A percentile compares a stretch with the other conserved stretches of the same genome.
These are phyloP conservation scores for Salix dunnii DNA, from an alignment of 345 rosid species.

Conservation along the genomic window DNA sequence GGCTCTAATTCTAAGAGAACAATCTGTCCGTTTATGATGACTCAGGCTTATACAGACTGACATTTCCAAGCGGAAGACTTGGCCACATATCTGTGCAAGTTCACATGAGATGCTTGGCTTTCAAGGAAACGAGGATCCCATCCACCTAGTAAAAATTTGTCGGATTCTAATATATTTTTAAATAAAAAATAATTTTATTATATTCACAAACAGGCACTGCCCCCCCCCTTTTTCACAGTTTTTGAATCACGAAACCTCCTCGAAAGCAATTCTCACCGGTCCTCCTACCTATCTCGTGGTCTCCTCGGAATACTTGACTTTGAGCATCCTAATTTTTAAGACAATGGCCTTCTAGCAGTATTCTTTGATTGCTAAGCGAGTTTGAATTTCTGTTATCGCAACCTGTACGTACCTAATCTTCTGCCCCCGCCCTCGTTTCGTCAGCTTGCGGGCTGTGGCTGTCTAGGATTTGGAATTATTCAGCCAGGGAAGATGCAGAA, in stretches of 20 bases:
- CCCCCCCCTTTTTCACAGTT: neutral
- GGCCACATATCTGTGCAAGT: neutral
- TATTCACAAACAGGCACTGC: neutral
- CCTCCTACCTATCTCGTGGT: neutral
- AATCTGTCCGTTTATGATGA: neutral
- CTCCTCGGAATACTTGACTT: conserved; percentile 14
- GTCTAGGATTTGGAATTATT: neutral
- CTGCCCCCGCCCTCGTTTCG: too few species aligned
- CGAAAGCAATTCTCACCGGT: conserved; percentile 23
- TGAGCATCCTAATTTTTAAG: neutral
- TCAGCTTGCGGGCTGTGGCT: neutral
- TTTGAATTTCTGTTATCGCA: neutral
- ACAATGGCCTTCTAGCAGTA: too few species aligned
- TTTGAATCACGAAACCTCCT: conserved; percentile 13
- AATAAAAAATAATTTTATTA: too few species aligned
- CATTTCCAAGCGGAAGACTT: neutral
- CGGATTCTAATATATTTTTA: too few species aligned
- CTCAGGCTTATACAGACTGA: neutral
- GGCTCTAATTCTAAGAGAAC: neutral
- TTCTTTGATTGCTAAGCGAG: neutral
- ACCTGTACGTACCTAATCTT: neutral
- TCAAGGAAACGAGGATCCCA: neutral
- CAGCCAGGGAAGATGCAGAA: neutral
- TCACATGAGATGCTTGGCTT: conserved; percentile 19
- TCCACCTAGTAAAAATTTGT: too few species aligned